These are phyloP conservation scores for Castanopsis chinensis DNA, from an alignment of 306 rosid genomes.

Conservation along the genomic window DNA sequence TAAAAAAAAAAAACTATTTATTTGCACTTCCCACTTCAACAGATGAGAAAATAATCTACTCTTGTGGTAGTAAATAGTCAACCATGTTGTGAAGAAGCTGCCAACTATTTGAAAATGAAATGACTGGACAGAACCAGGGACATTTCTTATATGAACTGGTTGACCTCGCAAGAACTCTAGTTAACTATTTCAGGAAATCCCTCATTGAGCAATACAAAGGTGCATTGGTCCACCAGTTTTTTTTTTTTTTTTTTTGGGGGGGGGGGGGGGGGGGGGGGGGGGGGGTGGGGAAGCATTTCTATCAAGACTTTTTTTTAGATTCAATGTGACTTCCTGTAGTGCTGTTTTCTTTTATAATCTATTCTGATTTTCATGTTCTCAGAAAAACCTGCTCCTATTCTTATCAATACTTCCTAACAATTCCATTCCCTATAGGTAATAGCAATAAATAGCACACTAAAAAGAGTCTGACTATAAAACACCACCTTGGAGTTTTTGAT, in stretches of 20 bases:
- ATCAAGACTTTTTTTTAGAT: neutral
- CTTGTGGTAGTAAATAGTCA: neutral
- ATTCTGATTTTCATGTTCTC: neutral
- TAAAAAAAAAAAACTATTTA: no score
- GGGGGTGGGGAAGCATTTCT: neutral
- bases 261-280: neutral
- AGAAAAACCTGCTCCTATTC: neutral
- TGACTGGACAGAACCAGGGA: neutral
- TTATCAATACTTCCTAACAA: neutral
- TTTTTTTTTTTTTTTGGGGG: no score
- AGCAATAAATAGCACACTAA: slow-evolving; percentile 1
- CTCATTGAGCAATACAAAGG: neutral
- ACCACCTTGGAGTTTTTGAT: neutral
- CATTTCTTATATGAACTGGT: neutral
- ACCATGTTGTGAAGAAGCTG: neutral
- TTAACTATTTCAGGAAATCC: neutral
- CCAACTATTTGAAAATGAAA: neutral
- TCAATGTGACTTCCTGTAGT: neutral
- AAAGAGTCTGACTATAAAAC: neutral
- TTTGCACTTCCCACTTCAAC: no score
- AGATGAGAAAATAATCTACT: neutral
- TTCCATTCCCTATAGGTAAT: neutral
- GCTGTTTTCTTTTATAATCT: neutral
- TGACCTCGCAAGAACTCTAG: neutral
- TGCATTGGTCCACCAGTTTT: neutral